A percentile compares a stretch with the other conserved stretches of the same genome.
These are phyloP conservation scores for Aquilaria yunnanensis DNA, from an alignment of 345 rosid species.

Conservation along the genomic window DNA sequence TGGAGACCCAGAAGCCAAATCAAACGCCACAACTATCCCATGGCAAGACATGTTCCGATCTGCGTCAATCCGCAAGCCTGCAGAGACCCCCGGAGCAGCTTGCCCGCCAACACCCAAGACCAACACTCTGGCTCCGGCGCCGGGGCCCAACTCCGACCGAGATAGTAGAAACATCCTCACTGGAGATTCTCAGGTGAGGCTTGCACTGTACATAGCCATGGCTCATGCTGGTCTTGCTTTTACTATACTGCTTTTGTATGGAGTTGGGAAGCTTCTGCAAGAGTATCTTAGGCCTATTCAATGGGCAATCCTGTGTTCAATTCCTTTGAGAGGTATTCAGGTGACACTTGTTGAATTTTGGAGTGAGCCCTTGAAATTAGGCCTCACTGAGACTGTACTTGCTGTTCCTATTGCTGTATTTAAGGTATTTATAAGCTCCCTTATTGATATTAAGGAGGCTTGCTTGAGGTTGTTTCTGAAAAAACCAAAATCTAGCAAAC, in stretches of 20 bases:
- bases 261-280: slow-evolving; percentile 66
- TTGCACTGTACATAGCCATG: slow-evolving; percentile 95
- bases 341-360: slow-evolving; percentile 82
- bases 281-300: slow-evolving; percentile 87
- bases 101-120: slow-evolving; percentile 23
- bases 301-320: slow-evolving; percentile 93
- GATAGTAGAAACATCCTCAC: slow-evolving; percentile 27
- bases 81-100: slow-evolving; percentile 27
- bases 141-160: slow-evolving; percentile 15
- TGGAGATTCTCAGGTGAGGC: slow-evolving; percentile 76
- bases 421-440: slow-evolving; percentile 63
- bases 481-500: slow-evolving; percentile 37
- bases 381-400: slow-evolving; percentile 85
- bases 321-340: slow-evolving; percentile 86
- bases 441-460: slow-evolving; percentile 66
- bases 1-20: slow-evolving; percentile 39
- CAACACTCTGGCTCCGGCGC: slow-evolving; percentile 15
- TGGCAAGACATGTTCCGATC: slow-evolving; percentile 99
- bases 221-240: slow-evolving; percentile 94
- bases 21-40: slow-evolving; percentile 41
- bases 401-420: slow-evolving; percentile 78
- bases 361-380: slow-evolving; percentile 69
- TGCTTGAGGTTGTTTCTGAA: slow-evolving; percentile 45
- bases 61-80: slow-evolving; percentile 62
- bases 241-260: slow-evolving; percentile 54